Conservation (phyloP, 2,329 filamentous ascomycete genomes). For the Westerdykella sp. region DNA sequence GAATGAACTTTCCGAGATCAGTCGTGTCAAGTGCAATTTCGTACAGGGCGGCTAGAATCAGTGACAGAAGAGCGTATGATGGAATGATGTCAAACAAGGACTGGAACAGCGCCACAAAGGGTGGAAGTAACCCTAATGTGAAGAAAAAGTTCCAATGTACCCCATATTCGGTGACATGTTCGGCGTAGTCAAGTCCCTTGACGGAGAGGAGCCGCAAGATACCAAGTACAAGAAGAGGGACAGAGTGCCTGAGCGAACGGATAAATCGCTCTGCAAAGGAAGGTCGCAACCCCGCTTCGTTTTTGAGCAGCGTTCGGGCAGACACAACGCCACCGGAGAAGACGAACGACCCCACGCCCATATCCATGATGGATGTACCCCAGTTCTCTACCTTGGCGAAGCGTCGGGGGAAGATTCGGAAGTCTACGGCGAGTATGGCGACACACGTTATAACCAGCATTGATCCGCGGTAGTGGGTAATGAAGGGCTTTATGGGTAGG, state of each 20-base stretch:
- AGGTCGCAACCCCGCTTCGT: constrained; percentile 48
- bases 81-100: constrained; percentile 63
- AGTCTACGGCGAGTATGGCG: constrained; percentile 95
- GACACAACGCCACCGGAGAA: constrained; percentile 91
- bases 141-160: constrained; percentile 99
- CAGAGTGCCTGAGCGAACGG: constrained; percentile 67
- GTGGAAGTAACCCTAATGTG: constrained; percentile 80
- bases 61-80: constrained; percentile 68
- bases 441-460: constrained; percentile 90
- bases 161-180: constrained; percentile 95
- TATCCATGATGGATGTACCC: constrained; percentile 98
- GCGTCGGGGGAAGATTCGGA: constrained; percentile 81
- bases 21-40: constrained; percentile 68
- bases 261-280: constrained; percentile 55
- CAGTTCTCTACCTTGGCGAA: constrained; percentile 99
- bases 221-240: constrained; percentile 76
- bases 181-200: constrained; percentile 91
- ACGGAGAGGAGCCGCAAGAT: constrained; percentile 77
- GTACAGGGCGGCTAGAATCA: constrained; percentile 64
- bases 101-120: constrained; percentile 80
- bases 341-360: constrained; percentile 95
- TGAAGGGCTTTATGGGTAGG: constrained; percentile 80
- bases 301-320: constrained; percentile 70
- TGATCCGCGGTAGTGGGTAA: constrained; percentile 82
- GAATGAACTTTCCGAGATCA: constrained; percentile 71